Conservation (phyloP, 805 yeast species). For the Zygoascus ofunaensis region DNA sequence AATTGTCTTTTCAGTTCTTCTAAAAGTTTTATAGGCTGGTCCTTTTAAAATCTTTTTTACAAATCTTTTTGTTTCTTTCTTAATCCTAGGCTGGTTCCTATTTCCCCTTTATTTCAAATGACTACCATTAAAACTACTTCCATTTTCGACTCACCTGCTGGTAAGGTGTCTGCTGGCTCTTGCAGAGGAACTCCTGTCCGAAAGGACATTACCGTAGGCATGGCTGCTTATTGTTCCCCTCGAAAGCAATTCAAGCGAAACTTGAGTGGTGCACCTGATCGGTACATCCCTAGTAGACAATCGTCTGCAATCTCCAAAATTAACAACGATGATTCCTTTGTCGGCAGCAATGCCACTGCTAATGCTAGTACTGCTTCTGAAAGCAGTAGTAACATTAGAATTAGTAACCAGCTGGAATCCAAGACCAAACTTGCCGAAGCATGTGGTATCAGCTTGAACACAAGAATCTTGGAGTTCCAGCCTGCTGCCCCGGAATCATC, state of each 20-base stretch:
- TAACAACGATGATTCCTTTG: constrained; percentile 26
- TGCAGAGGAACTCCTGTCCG: neutral
- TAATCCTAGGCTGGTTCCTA: neutral
- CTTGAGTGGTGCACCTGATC: constrained; percentile 29
- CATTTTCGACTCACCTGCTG: constrained; percentile 2
- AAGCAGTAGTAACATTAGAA: constrained; percentile 10
- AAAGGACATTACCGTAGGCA: neutral
- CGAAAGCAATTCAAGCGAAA: constrained; percentile 1
- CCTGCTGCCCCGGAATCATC: constrained; percentile 68
- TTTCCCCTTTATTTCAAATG: no score
- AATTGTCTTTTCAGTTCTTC: neutral
- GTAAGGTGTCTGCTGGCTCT: neutral
- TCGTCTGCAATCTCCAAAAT: constrained; percentile 40
- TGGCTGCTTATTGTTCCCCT: constrained; percentile 4
- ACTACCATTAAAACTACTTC: neutral
- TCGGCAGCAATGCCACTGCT: constrained; percentile 1
- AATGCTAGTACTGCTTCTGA: constrained; percentile 26
- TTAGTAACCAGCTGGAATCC: constrained; percentile 24
- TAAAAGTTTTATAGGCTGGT: neutral
- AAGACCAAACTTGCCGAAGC: constrained; percentile 87
- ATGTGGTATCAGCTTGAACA: constrained; percentile 78
- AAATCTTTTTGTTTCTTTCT: neutral
- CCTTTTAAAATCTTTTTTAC: neutral
- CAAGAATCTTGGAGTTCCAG: constrained; percentile 75
- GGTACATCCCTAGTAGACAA: constrained; percentile 54